Evolutionary conservation across 148 eudicot genomes (phyloP).

Genomic region (Suaeda aralocaspica): DNA sequence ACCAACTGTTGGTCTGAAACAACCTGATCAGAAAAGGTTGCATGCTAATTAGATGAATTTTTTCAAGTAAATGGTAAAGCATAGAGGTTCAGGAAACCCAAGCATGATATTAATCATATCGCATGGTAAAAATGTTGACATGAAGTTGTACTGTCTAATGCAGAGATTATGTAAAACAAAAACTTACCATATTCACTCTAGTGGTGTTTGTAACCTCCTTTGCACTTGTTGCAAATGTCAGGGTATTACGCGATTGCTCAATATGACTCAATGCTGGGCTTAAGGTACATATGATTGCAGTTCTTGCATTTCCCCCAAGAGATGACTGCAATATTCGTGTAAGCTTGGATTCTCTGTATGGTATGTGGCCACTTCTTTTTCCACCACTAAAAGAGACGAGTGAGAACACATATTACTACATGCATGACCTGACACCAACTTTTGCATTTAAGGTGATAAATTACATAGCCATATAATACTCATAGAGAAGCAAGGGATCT

Average conservation of each 20-base stretch:
- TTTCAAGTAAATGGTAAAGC: not conserved
- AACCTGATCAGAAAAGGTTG: slow-evolving; percentile 45
- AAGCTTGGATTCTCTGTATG: slow-evolving; percentile 94
- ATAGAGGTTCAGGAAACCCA: slow-evolving; percentile 5
- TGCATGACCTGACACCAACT: not conserved
- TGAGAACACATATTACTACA: not conserved
- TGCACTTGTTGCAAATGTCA: slow-evolving; percentile 86
- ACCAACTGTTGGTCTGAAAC: slow-evolving; percentile 78
- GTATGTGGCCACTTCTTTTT: slow-evolving; percentile 75
- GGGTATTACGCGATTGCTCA: slow-evolving; percentile 94
- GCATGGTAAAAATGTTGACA: slow-evolving; percentile 1
- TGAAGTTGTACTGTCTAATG: not conserved
- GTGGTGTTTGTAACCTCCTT: slow-evolving; percentile 93
- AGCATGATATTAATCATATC: not conserved
- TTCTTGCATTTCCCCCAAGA: slow-evolving; percentile 94
- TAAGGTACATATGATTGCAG: slow-evolving; percentile 95
- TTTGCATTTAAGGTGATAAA: not conserved
- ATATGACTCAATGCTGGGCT: slow-evolving; percentile 96
- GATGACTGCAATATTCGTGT: slow-evolving; percentile 93
- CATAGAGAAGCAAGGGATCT: too few species aligned
- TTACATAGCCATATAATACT: not conserved
- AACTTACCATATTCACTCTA: slow-evolving; percentile 81
- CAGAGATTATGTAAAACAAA: not conserved
- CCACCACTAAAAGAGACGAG: slow-evolving; percentile 56
- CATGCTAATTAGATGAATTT: slow-evolving; percentile 8